These are phyloP conservation scores for Vigna hirtella DNA, from an alignment of 306 rosid species.

Conservation along the genomic window DNA sequence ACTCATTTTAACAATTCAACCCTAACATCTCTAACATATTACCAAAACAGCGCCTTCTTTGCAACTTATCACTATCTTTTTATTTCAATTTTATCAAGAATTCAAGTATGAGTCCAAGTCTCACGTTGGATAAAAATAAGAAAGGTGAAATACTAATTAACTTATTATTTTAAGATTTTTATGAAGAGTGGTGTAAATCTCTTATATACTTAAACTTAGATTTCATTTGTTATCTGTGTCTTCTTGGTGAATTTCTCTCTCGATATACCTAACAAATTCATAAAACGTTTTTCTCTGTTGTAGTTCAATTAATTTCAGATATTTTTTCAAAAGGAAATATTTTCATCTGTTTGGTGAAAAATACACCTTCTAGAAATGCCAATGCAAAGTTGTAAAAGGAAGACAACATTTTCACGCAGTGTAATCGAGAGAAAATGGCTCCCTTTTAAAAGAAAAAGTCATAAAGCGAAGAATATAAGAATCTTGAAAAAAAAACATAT, in stretches of 20 bases:
- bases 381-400: not conserved
- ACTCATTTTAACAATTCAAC: constrained; percentile 2
- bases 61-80: too few relatives aligned
- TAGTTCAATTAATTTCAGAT: not conserved
- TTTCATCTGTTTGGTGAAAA: not conserved
- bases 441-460: not conserved
- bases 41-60: too few relatives aligned
- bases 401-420: not conserved
- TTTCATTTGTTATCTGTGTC: too few relatives aligned
- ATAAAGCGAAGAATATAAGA: not conserved
- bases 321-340: not conserved
- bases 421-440: not conserved
- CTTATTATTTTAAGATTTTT: fast-evolving
- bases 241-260: fast-evolving
- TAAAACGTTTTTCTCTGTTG: not conserved
- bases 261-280: too few relatives aligned
- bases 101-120: fast-evolving
- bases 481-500: not conserved
- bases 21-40: not conserved
- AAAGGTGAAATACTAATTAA: too few relatives aligned
- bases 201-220: too few relatives aligned
- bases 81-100: too few relatives aligned
- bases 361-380: constrained; percentile 2
- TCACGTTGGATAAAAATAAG: too few relatives aligned
- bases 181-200: fast-evolving